A percentile compares a stretch with the other conserved stretches of the same genome.
Conservation (phyloP, 371 early-diverging fungal species). For the Mucor plumbeus region DNA sequence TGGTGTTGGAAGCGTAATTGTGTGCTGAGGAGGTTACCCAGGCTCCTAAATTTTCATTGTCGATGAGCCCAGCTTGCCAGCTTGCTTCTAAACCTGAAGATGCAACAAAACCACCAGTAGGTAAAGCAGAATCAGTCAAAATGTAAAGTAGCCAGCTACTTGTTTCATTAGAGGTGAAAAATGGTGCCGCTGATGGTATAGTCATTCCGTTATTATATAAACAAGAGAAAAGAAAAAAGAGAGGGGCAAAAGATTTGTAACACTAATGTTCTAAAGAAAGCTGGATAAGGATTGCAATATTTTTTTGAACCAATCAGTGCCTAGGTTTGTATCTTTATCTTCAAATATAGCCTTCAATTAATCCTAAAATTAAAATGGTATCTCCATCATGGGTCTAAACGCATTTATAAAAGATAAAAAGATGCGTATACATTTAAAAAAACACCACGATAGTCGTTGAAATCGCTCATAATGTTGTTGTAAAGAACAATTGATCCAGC, state of each 20-base stretch:
- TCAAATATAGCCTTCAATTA: neutral
- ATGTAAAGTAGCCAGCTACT: constrained; percentile 81
- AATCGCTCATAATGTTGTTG: neutral
- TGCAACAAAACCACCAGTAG: constrained; percentile 88
- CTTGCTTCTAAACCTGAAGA: constrained; percentile 83
- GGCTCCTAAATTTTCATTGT: constrained; percentile 35
- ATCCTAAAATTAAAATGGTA: neutral
- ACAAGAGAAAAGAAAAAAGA: neutral
- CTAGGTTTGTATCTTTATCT: neutral
- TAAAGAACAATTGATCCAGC: too few species aligned
- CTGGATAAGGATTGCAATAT: too few species aligned
- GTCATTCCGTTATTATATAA: neutral
- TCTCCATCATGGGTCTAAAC: too few species aligned
- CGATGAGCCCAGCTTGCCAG: constrained; percentile 63
- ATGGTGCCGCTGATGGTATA: neutral
- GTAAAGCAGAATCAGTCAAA: constrained; percentile 89
- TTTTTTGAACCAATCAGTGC: neutral
- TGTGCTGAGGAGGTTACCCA: constrained; percentile 63
- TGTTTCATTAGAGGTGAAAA: constrained; percentile 48
- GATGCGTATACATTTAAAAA: too few species aligned
- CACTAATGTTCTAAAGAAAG: neutral
- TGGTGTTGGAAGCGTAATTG: constrained; percentile 69
- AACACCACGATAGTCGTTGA: neutral
- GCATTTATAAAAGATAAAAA: too few species aligned
- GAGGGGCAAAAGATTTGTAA: neutral